These are phyloP conservation scores for Odonthalia washingtoniensis DNA, from an alignment of 31 red algal genomes.

Conservation along the genomic window DNA sequence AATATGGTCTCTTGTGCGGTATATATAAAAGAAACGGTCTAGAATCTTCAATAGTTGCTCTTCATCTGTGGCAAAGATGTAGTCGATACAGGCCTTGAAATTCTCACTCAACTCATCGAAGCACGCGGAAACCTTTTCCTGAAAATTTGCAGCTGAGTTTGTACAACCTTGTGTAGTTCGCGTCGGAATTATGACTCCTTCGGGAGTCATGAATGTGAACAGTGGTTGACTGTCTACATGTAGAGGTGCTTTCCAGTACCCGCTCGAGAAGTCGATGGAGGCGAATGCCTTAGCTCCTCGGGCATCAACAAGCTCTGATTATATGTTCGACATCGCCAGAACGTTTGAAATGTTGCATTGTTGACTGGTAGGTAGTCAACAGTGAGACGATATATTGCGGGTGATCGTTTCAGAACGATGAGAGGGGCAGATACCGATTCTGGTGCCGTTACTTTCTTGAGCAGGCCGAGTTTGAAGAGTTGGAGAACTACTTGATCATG, in stretches of 20 bases:
- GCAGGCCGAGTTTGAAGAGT: neutral
- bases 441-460: neutral
- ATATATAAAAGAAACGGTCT: constrained; percentile 31
- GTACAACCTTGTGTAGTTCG: too few species aligned
- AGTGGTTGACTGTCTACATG: too few species aligned
- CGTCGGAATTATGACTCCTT: too few species aligned
- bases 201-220: too few species aligned
- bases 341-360: neutral
- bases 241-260: too few species aligned
- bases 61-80: constrained; percentile 13
- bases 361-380: constrained; percentile 20
- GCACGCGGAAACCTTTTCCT: constrained; percentile 13
- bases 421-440: neutral
- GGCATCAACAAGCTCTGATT: constrained; percentile 51
- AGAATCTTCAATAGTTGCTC: neutral
- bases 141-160: too few species aligned
- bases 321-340: constrained; percentile 42
- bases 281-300: constrained; percentile 25
- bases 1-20: neutral
- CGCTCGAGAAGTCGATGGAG: too few species aligned
- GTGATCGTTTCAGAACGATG: too few species aligned
- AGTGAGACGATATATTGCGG: too few species aligned
- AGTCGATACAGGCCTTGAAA: constrained; percentile 43
- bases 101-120: constrained; percentile 41
- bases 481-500: neutral